phyloP scores from a whole-genome alignment of 1,284 basidiomycete species.

The Macrocystidia cucumis region DNA sequence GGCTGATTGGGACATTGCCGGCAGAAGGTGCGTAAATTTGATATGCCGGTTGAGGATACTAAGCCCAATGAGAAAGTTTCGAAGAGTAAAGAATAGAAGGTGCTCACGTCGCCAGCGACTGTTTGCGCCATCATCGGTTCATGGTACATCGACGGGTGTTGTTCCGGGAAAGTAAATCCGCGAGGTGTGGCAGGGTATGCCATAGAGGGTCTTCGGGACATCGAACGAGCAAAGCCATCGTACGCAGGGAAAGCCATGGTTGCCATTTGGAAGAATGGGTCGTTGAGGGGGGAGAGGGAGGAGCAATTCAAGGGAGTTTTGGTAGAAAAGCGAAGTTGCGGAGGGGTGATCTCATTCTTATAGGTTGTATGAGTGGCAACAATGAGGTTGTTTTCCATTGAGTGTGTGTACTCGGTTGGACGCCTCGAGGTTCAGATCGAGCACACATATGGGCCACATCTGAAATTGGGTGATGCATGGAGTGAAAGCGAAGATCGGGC shows the following conservation, averaged over 20 bases:
- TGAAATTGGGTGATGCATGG: too few relatives aligned
- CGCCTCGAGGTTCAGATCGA: constrained; percentile 3
- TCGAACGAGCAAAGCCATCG: constrained; percentile 17
- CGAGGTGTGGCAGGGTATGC: constrained; percentile 19
- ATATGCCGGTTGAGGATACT: constrained; percentile 19
- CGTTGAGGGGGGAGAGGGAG: constrained; percentile 9
- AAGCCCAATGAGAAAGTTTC: constrained; percentile 3
- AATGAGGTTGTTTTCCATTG: constrained; percentile 8
- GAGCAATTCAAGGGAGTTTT: constrained; percentile 1
- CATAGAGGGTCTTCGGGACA: constrained; percentile 19
- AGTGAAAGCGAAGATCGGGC: too few relatives aligned
- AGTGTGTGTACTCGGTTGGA: too few relatives aligned
- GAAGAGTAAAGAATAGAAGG: neutral
- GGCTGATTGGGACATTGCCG: constrained; percentile 21
- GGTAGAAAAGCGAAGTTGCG: constrained; percentile 4
- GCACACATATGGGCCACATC: too few relatives aligned
- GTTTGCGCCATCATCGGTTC: constrained; percentile 8
- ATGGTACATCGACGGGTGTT: constrained; percentile 14
- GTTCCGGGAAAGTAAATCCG: constrained; percentile 14
- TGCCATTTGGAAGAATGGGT: constrained; percentile 8
- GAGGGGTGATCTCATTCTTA: constrained; percentile 8
- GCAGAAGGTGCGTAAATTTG: constrained; percentile 20
- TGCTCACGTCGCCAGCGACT: constrained; percentile 10
- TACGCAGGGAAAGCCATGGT: constrained; percentile 9
- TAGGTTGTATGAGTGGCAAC: constrained; percentile 8